phyloP scores from a whole-genome alignment of 2,329 filamentous ascomycete genomes.

The Colletotrichum somersetense region DNA sequence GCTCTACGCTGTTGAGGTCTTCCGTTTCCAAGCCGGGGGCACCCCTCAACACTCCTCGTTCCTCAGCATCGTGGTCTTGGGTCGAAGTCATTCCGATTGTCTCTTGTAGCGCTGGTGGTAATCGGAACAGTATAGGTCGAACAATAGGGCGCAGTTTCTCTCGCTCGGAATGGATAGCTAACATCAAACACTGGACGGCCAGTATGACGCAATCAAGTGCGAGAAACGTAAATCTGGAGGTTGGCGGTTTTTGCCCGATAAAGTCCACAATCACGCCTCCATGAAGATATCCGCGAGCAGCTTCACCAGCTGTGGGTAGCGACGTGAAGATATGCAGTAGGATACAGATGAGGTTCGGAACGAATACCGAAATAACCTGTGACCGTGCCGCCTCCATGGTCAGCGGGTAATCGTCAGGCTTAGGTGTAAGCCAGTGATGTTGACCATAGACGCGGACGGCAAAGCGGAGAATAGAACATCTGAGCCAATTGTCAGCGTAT shows the following conservation, averaged over 20 bases:
- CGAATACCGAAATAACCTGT: constrained; percentile 69
- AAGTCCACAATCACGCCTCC: constrained; percentile 77
- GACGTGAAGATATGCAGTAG: constrained; percentile 69
- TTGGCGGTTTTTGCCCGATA: constrained; percentile 73
- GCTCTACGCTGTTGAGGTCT: constrained; percentile 60
- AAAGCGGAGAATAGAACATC: constrained; percentile 75
- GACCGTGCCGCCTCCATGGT: constrained; percentile 67
- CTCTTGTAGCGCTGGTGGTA: constrained; percentile 27
- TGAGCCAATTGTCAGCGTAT: constrained; percentile 49
- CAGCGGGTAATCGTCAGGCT: constrained; percentile 67
- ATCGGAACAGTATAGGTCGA: constrained; percentile 35
- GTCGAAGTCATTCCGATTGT: constrained; percentile 20
- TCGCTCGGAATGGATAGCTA: constrained; percentile 71
- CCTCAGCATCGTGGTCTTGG: constrained; percentile 69
- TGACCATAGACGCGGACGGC: constrained; percentile 70
- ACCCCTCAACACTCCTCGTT: constrained; percentile 63
- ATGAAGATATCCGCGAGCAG: constrained; percentile 74
- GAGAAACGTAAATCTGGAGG: constrained; percentile 67
- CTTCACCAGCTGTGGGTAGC: constrained; percentile 69
- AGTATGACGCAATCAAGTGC: constrained; percentile 69
- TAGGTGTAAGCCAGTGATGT: constrained; percentile 74
- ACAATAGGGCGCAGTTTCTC: constrained; percentile 64
- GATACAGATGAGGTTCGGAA: constrained; percentile 71
- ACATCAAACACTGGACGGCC: constrained; percentile 72
- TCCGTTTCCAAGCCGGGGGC: constrained; percentile 52